Conservation (phyloP, 495 filamentous ascomycete genomes). For the Daldinia bambusicola region DNA sequence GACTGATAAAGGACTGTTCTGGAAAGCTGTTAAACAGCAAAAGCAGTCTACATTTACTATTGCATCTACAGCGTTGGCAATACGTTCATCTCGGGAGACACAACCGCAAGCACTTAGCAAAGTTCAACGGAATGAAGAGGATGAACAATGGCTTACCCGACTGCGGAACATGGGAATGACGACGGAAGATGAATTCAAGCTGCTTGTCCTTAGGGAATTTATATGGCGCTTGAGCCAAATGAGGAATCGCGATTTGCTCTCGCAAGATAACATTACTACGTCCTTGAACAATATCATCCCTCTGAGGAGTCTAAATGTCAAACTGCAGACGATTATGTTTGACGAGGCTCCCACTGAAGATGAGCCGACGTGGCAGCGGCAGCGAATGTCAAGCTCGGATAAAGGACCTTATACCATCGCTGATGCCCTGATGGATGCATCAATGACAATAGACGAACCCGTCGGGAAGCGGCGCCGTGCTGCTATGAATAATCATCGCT, state of each 20-base stretch:
- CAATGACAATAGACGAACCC: constrained; percentile 82
- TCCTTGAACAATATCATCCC: constrained; percentile 74
- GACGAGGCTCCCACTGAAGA: constrained; percentile 70
- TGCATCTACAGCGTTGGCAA: constrained; percentile 59
- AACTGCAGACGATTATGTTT: constrained; percentile 90
- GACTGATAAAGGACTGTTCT: constrained; percentile 81
- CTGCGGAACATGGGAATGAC: constrained; percentile 85
- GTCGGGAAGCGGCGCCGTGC: constrained; percentile 66
- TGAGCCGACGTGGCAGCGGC: constrained; percentile 51
- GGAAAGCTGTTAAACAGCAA: constrained; percentile 70
- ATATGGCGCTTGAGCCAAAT: constrained; percentile 86
- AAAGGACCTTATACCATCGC: constrained; percentile 78
- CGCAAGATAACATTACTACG: constrained; percentile 52
- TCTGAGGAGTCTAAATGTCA: constrained; percentile 75
- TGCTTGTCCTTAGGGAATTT: constrained; percentile 87
- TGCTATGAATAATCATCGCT: constrained; percentile 63
- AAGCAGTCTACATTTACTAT: constrained; percentile 74
- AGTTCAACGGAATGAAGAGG: constrained; percentile 84
- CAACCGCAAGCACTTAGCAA: constrained; percentile 54
- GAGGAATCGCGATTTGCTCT: constrained; percentile 65
- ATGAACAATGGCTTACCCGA: constrained; percentile 91
- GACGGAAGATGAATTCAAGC: constrained; percentile 87
- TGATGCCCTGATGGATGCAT: constrained; percentile 92
- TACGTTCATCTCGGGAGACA: constrained; percentile 45
- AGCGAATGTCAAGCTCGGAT: constrained; percentile 45